Conservation (phyloP, 371 early-diverging fungal genomes). For the Rhizomucor miehei region DNA sequence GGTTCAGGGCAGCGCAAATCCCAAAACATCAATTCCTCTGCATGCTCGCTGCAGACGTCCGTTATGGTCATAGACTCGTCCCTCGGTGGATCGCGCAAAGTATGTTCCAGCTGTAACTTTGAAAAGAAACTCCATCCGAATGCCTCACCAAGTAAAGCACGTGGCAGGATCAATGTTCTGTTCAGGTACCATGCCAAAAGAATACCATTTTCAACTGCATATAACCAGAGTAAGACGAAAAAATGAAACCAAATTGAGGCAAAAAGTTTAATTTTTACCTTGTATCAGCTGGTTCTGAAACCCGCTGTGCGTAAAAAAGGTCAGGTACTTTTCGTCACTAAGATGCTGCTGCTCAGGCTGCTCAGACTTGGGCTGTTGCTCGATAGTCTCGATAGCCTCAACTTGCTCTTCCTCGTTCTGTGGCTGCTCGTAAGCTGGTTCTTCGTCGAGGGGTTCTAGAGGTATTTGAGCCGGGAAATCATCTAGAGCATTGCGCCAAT, state of each 20-base stretch:
- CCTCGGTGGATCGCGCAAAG: constrained; percentile 25
- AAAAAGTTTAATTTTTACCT: constrained; percentile 21
- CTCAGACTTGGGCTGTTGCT: not conserved
- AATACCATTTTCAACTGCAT: constrained; percentile 57
- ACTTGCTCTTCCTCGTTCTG: not conserved
- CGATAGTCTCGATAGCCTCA: too few relatives aligned
- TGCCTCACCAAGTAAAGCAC: constrained; percentile 49
- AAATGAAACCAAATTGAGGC: not conserved
- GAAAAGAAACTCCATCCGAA: constrained; percentile 46
- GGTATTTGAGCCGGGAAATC: too few relatives aligned
- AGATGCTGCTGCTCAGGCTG: not conserved
- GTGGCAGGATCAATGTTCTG: constrained; percentile 46
- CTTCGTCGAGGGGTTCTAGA: too few relatives aligned
- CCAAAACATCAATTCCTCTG: constrained; percentile 9
- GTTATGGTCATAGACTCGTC: constrained; percentile 10
- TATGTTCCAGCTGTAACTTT: constrained; percentile 36
- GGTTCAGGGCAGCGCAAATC: constrained; percentile 30
- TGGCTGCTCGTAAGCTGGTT: not conserved
- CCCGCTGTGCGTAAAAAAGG: constrained; percentile 59
- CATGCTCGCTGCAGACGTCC: constrained; percentile 11
- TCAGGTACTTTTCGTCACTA: constrained; percentile 44
- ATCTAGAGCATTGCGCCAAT: too few relatives aligned
- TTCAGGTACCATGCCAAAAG: constrained; percentile 51
- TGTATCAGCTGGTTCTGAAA: constrained; percentile 60
- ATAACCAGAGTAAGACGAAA: not conserved